Evolutionary conservation across 2,329 filamentous ascomycete species (phyloP), one percentile per base, ranked within the genome.

Genomic region (Zymoseptoria crescenta): DNA sequence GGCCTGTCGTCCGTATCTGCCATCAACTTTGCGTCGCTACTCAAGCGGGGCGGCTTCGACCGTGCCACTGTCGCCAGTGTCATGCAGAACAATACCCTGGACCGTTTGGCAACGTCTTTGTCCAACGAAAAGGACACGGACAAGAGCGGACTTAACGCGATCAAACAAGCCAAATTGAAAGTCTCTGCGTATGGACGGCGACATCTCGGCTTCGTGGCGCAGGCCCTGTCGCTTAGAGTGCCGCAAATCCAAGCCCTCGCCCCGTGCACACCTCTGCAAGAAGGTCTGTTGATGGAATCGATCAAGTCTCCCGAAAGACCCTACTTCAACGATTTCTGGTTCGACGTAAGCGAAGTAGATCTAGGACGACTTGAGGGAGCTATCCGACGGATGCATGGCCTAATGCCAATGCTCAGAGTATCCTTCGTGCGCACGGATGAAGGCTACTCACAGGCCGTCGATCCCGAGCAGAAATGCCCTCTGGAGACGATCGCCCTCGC

Each of bases 1-100:
- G 93, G 92, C 0, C 79, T 96, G 24, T 93, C 96, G 68, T 96
- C 92, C 0, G 91, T 96, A 16, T 91, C 89, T 0, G 88, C 87
- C 0, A 85, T 95, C 52, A 81, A 84, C 7, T 80, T 96, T 29
- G 81, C 87, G 0, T 79, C 81, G 4, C 72, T 79, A 10, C 76
- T 96, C 13, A 88, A 84, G 64, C 77, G 80, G 2, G 76, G 76
- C 1, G 89, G 89, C 0, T 82, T 91, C 56, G 35, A 68, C 1
- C 75, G 79, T 13, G 85, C 84, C 0, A 84, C 82, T 7, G 82
- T 89, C 1, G 84, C 88, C 0, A 65, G 83, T 0, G 77, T 96
- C 3, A 82, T 96, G 72, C 84, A 81, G 59, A 82, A 77, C 60
- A 69, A 76, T 1, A 73, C 72, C 4, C 70, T 82, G 10, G 67